Conservation (phyloP, 2,329 filamentous ascomycete species). For the Xylaria multiplex region DNA sequence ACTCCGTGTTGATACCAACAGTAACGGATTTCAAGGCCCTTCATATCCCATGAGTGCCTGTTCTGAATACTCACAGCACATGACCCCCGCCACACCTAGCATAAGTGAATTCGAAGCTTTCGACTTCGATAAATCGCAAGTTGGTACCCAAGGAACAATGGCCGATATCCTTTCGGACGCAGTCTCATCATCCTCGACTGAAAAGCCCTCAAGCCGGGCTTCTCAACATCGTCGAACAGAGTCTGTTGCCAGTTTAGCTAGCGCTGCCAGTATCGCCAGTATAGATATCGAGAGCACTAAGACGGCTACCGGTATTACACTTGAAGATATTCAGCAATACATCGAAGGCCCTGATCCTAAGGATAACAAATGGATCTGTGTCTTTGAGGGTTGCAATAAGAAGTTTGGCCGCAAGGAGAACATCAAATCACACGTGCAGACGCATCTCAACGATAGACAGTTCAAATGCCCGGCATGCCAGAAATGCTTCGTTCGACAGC, state of each 20-base stretch:
- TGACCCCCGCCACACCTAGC: constrained; percentile 63
- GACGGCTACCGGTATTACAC: constrained; percentile 83
- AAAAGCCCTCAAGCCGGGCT: constrained; percentile 45
- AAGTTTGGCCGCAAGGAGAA: constrained; percentile 98
- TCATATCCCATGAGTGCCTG: constrained; percentile 54
- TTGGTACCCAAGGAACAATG: constrained; percentile 47
- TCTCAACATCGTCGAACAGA: constrained; percentile 66
- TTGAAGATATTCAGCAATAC: constrained; percentile 82
- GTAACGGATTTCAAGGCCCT: constrained; percentile 49
- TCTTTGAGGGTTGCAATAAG: constrained; percentile 83
- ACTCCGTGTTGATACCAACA: constrained; percentile 55
- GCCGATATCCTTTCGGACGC: constrained; percentile 35
- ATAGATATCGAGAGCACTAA: constrained; percentile 73
- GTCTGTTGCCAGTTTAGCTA: constrained; percentile 67
- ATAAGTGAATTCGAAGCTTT: constrained; percentile 58
- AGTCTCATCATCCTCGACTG: constrained; percentile 40
- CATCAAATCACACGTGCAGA: constrained; percentile 98
- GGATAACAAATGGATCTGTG: constrained; percentile 83
- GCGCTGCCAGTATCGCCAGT: constrained; percentile 67
- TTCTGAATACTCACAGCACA: constrained; percentile 61
- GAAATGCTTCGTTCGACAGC: constrained; percentile 96
- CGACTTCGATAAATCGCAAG: constrained; percentile 56
- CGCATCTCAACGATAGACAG: constrained; percentile 94
- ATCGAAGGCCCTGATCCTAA: constrained; percentile 76
- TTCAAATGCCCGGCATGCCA: constrained; percentile 92